Evolutionary conservation across 371 early-diverging fungal genomes (phyloP).

Genomic region (Fennellomyces sp.): DNA sequence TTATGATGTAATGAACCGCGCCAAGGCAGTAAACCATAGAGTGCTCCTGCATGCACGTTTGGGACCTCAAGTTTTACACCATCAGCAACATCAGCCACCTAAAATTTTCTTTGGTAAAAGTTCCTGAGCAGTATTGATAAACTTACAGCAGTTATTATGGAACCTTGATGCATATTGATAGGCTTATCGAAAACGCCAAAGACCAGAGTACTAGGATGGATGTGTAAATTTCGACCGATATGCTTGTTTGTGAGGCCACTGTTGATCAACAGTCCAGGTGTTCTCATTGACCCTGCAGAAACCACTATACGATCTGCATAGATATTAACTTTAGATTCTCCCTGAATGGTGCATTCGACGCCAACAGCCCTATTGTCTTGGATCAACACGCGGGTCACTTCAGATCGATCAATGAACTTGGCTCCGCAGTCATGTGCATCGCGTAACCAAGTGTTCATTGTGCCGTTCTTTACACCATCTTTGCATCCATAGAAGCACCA

Average conservation of each 20-base stretch:
- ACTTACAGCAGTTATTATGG: conserved; percentile 53
- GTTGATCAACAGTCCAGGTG: conserved; percentile 62
- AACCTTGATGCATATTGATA: conserved; percentile 53
- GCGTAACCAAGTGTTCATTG: conserved; percentile 64
- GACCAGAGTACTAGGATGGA: conserved; percentile 62
- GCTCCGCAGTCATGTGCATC: conserved; percentile 67
- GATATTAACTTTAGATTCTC: conserved; percentile 7
- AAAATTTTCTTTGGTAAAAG: conserved; percentile 46
- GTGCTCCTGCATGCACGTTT: no score
- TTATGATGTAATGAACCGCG: conserved; percentile 51
- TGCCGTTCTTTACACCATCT: conserved; percentile 70
- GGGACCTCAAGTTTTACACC: no score
- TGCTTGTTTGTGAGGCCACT: conserved; percentile 67
- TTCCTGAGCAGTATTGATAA: conserved; percentile 10
- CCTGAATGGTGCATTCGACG: conserved; percentile 32
- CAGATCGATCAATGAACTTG: conserved; percentile 57
- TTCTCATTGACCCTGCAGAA: conserved; percentile 64
- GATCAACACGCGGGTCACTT: conserved; percentile 56
- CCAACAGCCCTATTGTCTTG: conserved; percentile 45
- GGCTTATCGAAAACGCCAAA: conserved; percentile 53
- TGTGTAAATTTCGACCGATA: conserved; percentile 60
- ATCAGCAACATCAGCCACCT: conserved; percentile 33
- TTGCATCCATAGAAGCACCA: conserved; percentile 71
- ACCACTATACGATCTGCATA: conserved; percentile 60
- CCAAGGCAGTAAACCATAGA: no score